Conservation (phyloP, 108 stramenopile genomes). For the Cyclostephanos tholiformis region DNA sequence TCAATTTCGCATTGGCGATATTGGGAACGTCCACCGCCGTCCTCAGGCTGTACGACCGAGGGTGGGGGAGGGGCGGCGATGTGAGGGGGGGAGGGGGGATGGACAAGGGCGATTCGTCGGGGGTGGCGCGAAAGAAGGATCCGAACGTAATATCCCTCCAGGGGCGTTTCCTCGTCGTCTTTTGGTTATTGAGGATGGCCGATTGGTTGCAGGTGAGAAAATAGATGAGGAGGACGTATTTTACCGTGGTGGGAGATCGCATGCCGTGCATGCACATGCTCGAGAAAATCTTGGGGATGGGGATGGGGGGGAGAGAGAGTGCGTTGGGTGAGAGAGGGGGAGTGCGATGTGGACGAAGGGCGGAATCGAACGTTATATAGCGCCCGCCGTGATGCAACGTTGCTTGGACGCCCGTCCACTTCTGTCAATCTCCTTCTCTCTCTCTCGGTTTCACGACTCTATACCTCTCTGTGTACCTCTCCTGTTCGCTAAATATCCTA, state of each 20-base stretch:
- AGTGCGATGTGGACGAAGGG: no score
- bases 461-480: not conserved
- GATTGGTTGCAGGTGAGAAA: conserved; percentile 96
- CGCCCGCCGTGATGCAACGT: no score
- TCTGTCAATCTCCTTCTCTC: not conserved
- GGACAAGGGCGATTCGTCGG: not conserved
- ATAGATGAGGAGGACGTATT: not conserved
- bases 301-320: no score
- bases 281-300: no score
- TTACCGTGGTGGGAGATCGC: no score
- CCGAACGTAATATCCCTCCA: conserved; percentile 66
- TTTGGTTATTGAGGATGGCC: conserved; percentile 91
- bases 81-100: conserved; percentile 3
- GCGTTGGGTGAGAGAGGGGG: no score
- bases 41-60: conserved; percentile 13
- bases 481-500: not conserved
- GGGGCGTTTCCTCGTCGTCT: conserved; percentile 86
- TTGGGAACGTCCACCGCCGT: conserved; percentile 31
- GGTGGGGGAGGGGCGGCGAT: not conserved
- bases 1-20: conserved; percentile 30
- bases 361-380: no score
- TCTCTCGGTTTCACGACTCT: not conserved
- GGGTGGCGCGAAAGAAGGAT: conserved; percentile 20
- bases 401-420: no score
- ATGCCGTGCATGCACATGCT: no score